phyloP scores from a whole-genome alignment of 2,329 filamentous ascomycete genomes.

The Helicocarpus griseus region DNA sequence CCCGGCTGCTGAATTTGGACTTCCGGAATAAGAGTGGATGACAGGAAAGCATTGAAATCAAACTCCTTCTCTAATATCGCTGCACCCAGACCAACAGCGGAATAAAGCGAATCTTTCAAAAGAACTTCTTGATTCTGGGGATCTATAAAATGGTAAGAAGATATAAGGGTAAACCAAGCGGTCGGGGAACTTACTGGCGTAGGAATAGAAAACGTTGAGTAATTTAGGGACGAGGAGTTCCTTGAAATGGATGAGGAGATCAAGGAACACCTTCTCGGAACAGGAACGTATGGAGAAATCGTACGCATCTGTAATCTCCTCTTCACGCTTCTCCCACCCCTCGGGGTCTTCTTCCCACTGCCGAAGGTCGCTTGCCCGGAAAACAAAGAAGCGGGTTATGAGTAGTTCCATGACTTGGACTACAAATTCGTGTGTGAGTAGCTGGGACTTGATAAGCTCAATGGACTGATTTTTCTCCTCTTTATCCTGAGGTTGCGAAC shows the following conservation, averaged over 20 bases:
- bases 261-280: slow-evolving; percentile 86
- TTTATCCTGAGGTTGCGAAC: slow-evolving; percentile 62
- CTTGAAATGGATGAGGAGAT: slow-evolving; percentile 84
- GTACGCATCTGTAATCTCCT: slow-evolving; percentile 73
- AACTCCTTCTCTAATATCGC: slow-evolving; percentile 63
- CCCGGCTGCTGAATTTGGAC: slow-evolving; percentile 57
- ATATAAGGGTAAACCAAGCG: slow-evolving; percentile 13
- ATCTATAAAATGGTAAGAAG: slow-evolving; percentile 23
- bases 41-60: slow-evolving; percentile 74
- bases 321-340: slow-evolving; percentile 88
- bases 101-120: slow-evolving; percentile 90
- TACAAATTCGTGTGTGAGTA: slow-evolving; percentile 69
- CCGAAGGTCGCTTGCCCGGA: slow-evolving; percentile 72
- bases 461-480: slow-evolving; percentile 65
- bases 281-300: slow-evolving; percentile 89
- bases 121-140: slow-evolving; percentile 59
- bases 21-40: slow-evolving; percentile 65
- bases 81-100: slow-evolving; percentile 78
- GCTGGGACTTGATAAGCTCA: slow-evolving; percentile 57
- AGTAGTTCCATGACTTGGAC: slow-evolving; percentile 73
- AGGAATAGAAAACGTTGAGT: slow-evolving; percentile 70
- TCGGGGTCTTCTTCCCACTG: slow-evolving; percentile 93
- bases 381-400: slow-evolving; percentile 80
- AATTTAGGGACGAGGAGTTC: slow-evolving; percentile 68
- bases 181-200: slow-evolving; percentile 49